Evolutionary conservation across 768 basidiomycete species (phyloP), one percentile per base, ranked within the genome.

Genomic region (Boletus edulis): DNA sequence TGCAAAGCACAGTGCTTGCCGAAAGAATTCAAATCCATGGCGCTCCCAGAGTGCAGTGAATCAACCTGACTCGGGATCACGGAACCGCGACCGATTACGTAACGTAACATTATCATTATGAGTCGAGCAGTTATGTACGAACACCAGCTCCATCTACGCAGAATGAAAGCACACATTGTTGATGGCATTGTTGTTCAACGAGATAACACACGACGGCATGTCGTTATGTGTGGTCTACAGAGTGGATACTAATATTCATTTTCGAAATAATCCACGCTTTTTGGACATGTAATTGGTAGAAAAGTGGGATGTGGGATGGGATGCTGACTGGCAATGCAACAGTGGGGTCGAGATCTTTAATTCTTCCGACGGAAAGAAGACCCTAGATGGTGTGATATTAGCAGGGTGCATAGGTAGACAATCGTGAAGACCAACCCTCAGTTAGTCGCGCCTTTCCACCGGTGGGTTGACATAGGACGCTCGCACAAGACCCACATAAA

Each of bases 281-380:
- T 65, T 52, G 37, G 43, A 54, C 35, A 50, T 56, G 37, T 48
- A 41, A 50, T 46, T 46, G 34, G 15, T 35, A 38, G 42, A 22
- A 35, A 56, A 42, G 37, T 11, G 32, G 2, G 17, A 22, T 31
- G 31, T 31, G 22, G 11, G 38, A 47, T 12, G 40, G 3, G 38
- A 37, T 27, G 31, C n/a, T 43, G 55, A 35, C 31, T 48, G 39
- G 32, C 34, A 51, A 57, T 50, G 55, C 47, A 27, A 54, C 31
- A 40, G 27, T n/a, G 42, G 20, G 32, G 44, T 52, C 39, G 12
- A 29, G 41, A 46, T 27, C 41, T 56, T 70, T 81, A 92, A 80
- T 87, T 89, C 85, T 98, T 98, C 82, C 89, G 85, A 76, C 96
- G 91, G 89, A 94, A 98, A 59, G 95, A 98, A 77, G 89, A 95